Percentiles rank a stretch among this genome's conserved stretches.
These are phyloP conservation scores for Aspergillus neotritici DNA, from an alignment of 2,329 filamentous ascomycete genomes.

Conservation along the genomic window DNA sequence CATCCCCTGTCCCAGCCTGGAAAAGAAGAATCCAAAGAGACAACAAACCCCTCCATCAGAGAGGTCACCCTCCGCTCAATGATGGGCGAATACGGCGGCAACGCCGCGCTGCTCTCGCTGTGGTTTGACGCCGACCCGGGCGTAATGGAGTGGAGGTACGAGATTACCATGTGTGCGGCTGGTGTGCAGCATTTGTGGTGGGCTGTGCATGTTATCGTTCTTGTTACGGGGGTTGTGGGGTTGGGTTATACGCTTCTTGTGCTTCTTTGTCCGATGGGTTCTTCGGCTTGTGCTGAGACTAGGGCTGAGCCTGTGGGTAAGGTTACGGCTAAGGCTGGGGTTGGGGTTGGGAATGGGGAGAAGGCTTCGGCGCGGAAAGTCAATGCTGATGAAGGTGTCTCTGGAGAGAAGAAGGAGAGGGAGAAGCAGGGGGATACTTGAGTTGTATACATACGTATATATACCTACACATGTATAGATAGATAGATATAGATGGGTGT, in stretches of 20 bases:
- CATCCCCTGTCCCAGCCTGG: not conserved
- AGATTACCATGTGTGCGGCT: constrained; percentile 70
- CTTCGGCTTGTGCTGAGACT: no score
- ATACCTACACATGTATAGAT: no score
- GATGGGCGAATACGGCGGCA: constrained; percentile 96
- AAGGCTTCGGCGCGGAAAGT: no score
- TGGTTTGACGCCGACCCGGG: constrained; percentile 69
- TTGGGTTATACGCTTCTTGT: constrained; percentile 12
- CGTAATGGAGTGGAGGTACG: constrained; percentile 70
- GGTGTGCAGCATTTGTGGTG: constrained; percentile 94
- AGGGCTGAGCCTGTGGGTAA: no score
- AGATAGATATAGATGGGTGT: no score
- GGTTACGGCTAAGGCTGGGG: no score
- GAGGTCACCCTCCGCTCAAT: constrained; percentile 95
- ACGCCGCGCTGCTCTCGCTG: constrained; percentile 77
- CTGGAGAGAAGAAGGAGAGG: not conserved
- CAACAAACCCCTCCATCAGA: constrained; percentile 49
- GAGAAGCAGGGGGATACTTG: not conserved
- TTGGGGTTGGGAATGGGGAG: no score
- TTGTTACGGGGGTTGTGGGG: constrained; percentile 42
- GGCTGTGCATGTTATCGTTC: constrained; percentile 71
- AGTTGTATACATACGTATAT: no score
- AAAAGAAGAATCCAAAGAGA: not conserved
- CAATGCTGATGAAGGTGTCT: no score
- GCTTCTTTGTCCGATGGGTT: not conserved